Evolutionary conservation across 192 early-diverging fungal species (phyloP).

Genomic region (Backusella sp.): DNA sequence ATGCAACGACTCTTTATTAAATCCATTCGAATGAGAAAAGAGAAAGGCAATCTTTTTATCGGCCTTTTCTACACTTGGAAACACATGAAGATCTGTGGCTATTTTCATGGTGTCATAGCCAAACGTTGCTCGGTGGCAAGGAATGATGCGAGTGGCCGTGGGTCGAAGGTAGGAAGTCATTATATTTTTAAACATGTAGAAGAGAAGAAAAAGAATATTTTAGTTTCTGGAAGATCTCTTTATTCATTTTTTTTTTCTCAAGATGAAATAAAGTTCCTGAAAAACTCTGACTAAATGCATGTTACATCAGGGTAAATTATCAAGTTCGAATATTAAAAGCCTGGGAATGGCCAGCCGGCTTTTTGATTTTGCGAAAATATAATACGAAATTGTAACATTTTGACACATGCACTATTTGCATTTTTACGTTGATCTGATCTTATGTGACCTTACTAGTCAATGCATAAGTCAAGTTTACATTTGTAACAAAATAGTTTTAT

Average conservation of each 20-base stretch:
- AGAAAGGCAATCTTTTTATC: constrained; percentile 35
- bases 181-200: not conserved
- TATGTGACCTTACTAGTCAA: no score
- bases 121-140: not conserved
- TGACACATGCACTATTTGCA: not conserved
- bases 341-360: not conserved
- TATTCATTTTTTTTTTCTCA: not conserved
- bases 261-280: not conserved
- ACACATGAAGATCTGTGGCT: constrained; percentile 21
- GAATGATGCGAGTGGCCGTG: constrained; percentile 15
- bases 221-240: not conserved
- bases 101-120: constrained; percentile 16
- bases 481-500: no score
- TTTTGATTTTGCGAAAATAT: not conserved
- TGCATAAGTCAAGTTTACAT: no score
- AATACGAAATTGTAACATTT: not conserved
- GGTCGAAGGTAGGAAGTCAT: constrained; percentile 10
- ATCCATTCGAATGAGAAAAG: constrained; percentile 58
- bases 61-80: not conserved
- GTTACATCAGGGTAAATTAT: not conserved
- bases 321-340: not conserved
- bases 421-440: no score
- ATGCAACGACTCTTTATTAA: constrained; percentile 58
- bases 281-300: not conserved
- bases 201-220: not conserved